Percentiles rank a stretch among this genome's conserved stretches.
Conservation (phyloP, 108 stramenopile species). For the Conticribra weissflogii region DNA sequence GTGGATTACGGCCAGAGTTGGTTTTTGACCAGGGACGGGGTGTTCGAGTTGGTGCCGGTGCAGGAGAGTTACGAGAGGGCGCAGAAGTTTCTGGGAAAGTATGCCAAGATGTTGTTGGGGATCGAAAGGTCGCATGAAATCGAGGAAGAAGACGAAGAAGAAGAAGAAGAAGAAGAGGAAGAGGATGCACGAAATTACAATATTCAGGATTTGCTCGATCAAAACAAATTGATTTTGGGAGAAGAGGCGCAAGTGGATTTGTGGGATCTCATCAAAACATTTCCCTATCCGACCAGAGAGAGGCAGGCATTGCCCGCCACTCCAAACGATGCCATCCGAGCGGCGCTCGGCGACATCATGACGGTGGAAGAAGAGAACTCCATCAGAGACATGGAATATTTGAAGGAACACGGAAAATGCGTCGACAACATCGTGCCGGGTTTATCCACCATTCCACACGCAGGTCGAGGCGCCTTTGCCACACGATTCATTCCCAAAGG, state of each 20-base stretch:
- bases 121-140: too few relatives aligned
- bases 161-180: too few relatives aligned
- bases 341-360: slow-evolving; percentile 42
- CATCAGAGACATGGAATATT: slow-evolving; percentile 52
- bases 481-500: slow-evolving; percentile 64
- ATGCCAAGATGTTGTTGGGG: slow-evolving; percentile 44
- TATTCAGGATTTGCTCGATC: slow-evolving; percentile 40
- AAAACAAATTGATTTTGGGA: slow-evolving; percentile 42
- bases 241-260: slow-evolving; percentile 49
- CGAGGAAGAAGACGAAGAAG: too few relatives aligned
- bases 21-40: slow-evolving; percentile 40
- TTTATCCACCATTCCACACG: slow-evolving; percentile 65
- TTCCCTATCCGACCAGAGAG: slow-evolving; percentile 42
- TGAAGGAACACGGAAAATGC: slow-evolving; percentile 74
- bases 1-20: slow-evolving; percentile 72
- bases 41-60: slow-evolving; percentile 41
- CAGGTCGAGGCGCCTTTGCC: slow-evolving; percentile 82
- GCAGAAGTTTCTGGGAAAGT: slow-evolving; percentile 32
- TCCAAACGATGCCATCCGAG: slow-evolving; percentile 48
- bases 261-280: slow-evolving; percentile 47
- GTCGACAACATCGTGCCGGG: slow-evolving; percentile 73
- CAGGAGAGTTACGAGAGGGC: slow-evolving; percentile 34
- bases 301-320: slow-evolving; percentile 43
- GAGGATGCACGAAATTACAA: too few relatives aligned
- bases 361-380: slow-evolving; percentile 50